Evolutionary conservation across 2,329 filamentous ascomycete genomes (phyloP).

Genomic region (Pezicula neosporulosa): DNA sequence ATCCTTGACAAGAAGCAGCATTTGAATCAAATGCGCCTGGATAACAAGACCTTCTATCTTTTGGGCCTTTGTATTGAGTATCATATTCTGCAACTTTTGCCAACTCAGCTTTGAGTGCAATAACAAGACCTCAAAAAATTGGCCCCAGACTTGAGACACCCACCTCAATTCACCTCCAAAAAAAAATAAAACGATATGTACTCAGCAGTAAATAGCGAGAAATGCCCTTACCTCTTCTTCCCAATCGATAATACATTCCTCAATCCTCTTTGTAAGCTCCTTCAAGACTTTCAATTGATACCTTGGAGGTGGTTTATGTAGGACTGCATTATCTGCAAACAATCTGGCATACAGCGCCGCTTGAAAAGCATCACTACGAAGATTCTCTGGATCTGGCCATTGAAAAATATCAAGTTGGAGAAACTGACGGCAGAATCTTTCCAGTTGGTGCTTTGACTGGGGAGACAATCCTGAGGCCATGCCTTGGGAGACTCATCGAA

Average conservation of each 20-base stretch:
- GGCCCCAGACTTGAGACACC: too few species aligned
- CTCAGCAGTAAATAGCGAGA: constrained; percentile 11
- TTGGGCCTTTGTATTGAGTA: too few species aligned
- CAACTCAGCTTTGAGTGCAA: too few species aligned
- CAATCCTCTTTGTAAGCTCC: constrained; percentile 64
- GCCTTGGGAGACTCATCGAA: constrained; percentile 12
- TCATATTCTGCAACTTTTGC: too few species aligned
- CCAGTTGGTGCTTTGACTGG: constrained; percentile 30
- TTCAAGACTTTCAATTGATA: constrained; percentile 76
- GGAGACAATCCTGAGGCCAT: constrained; percentile 24
- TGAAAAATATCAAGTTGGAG: constrained; percentile 70
- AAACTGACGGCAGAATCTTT: constrained; percentile 69
- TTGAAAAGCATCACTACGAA: constrained; percentile 63
- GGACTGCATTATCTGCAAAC: constrained; percentile 56
- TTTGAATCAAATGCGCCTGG: too few species aligned
- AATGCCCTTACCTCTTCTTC: constrained; percentile 77
- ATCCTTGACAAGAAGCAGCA: too few species aligned
- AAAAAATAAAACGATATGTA: constrained; percentile 2
- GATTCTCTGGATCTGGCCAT: constrained; percentile 55
- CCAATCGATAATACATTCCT: constrained; percentile 73
- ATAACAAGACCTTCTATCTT: too few species aligned
- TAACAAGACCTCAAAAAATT: too few species aligned
- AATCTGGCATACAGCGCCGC: constrained; percentile 61
- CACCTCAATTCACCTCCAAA: neutral
- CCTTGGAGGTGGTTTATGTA: constrained; percentile 58